Base-by-base conservation (phyloP, 805 yeast genomes). In the Candida ficus region DNA sequence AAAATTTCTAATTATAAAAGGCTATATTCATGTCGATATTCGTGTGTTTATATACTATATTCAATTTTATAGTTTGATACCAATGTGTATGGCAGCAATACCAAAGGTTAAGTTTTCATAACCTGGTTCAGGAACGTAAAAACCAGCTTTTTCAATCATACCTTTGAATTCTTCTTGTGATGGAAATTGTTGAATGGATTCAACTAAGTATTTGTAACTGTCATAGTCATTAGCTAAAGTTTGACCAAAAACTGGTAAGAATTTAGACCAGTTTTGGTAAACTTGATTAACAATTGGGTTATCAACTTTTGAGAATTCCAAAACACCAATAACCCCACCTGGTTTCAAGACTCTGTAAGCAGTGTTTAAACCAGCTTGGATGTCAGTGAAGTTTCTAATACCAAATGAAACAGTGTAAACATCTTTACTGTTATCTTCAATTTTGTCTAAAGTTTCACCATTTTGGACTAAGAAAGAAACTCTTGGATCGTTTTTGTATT, bases 361-460 rank as follows among this genome's bases (percentile, higher is more conserved):
- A n/a, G 97, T 83, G 53, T 85, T 74, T 54, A 93, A 72, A 22
- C 98, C 99, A 5, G 88, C 89, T 64, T 90, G 96, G 54, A 93
- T 81, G 61, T 93, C 74, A 43, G 99, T 93, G 64, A 95, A 93
- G 65, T 93, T 93, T 64, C 99, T 79, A 66, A 93, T 93, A 44
- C 99, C 99, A 62, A 93, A 93, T 3, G 97, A 95, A 53, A 93
- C 89, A 3, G 99, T 93, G 64, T 93, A 93, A 38, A 93, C 80
- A 60, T 93, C 99, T 66, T 89, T 91, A 7, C 96, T 86, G 60
- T 83, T 80, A 54, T 83, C 89, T 35, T 80, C 83, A 49, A 93
- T 85, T 41, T 78, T 70, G 52, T 88, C 97, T 68, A 93, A 73
- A 8, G 72, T 70, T 66, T 93, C 96, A 47, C 98, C 99, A 55